These are phyloP conservation scores for Geotrichum bryndzae DNA, from an alignment of 1,139 yeast genomes.

Conservation along the genomic window DNA sequence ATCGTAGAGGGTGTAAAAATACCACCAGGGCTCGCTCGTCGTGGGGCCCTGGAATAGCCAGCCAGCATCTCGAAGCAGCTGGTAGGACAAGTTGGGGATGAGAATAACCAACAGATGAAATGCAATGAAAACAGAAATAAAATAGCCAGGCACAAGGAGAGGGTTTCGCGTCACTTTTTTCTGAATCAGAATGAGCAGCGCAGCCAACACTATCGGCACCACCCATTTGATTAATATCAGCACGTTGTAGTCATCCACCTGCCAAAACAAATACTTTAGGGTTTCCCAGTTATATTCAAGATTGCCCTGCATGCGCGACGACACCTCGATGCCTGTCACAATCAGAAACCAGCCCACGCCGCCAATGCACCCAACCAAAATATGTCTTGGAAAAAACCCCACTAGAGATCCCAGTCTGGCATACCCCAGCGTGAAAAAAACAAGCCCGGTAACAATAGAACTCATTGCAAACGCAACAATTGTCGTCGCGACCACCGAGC, in stretches of 20 bases:
- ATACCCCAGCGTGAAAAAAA: constrained; percentile 71
- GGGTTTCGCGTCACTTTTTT: constrained; percentile 62
- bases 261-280: constrained; percentile 41
- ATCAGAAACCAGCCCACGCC: constrained; percentile 94
- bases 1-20: constrained; percentile 67
- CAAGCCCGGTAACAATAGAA: constrained; percentile 77
- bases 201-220: constrained; percentile 61
- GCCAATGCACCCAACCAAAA: constrained; percentile 93
- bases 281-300: constrained; percentile 58
- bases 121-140: constrained; percentile 58
- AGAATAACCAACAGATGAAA: constrained; percentile 64
- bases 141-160: constrained; percentile 71
- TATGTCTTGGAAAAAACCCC: constrained; percentile 94
- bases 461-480: constrained; percentile 79
- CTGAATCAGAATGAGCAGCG: constrained; percentile 48
- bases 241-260: neutral
- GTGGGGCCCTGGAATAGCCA: constrained; percentile 74
- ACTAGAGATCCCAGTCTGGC: constrained; percentile 76
- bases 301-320: constrained; percentile 72
- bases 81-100: constrained; percentile 61
- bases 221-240: constrained; percentile 58
- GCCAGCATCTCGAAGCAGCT: constrained; percentile 61
- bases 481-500: constrained; percentile 76
- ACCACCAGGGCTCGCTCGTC: constrained; percentile 78
- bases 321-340: constrained; percentile 86